phyloP scores from a whole-genome alignment of 306 rosid species.

The Medicago ruthenica region DNA sequence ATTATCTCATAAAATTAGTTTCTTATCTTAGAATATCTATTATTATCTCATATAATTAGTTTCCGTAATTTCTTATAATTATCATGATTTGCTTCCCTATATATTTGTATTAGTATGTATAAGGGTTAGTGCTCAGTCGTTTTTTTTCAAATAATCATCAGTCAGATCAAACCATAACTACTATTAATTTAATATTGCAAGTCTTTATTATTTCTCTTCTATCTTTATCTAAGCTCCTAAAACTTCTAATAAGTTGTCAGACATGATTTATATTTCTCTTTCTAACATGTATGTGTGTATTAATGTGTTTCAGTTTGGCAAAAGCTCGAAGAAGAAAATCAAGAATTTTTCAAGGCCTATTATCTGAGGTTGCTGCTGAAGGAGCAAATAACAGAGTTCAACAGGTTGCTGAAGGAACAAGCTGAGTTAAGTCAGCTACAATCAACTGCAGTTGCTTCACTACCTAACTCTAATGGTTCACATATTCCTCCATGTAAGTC shows the following conservation, averaged over 20 bases:
- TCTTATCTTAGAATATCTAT: background rate
- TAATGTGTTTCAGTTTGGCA: constrained; percentile 69
- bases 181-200: background rate
- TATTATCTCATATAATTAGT: too few species aligned
- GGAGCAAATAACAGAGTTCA: constrained; percentile 70
- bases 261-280: constrained; percentile 1
- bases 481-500: constrained; percentile 63
- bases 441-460: constrained; percentile 57
- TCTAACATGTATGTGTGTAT: constrained; percentile 1
- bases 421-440: constrained; percentile 61
- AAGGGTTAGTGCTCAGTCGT: background rate
- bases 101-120: background rate
- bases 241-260: constrained; percentile 7
- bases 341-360: constrained; percentile 73
- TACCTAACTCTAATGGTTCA: constrained; percentile 70
- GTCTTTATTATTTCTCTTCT: background rate
- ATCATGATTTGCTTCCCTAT: background rate
- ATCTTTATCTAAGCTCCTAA: constrained; percentile 1
- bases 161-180: background rate
- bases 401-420: constrained; percentile 76
- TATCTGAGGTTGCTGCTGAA: constrained; percentile 65
- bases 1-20: constrained; percentile 1
- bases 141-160: background rate
- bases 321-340: constrained; percentile 84
- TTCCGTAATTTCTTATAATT: background rate